phyloP scores from a whole-genome alignment of 1,284 basidiomycete genomes.

The Tremellales sp. region DNA sequence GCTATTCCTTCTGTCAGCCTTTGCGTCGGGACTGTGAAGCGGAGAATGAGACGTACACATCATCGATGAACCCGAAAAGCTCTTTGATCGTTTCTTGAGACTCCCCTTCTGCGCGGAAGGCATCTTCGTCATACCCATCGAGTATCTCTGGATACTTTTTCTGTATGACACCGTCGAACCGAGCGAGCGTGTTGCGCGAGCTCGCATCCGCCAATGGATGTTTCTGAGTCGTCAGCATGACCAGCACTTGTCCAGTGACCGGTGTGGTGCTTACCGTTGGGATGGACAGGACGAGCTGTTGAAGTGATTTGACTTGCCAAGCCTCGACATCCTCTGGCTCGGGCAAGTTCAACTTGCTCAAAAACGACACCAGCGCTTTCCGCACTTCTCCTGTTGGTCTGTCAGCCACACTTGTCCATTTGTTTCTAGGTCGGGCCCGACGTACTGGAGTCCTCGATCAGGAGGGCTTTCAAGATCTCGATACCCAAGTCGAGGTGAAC shows the following conservation, averaged over 20 bases:
- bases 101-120: constrained; percentile 32
- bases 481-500: constrained; percentile 76
- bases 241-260: constrained; percentile 1
- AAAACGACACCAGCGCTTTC: constrained; percentile 73
- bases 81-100: constrained; percentile 17
- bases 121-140: constrained; percentile 64
- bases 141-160: constrained; percentile 61
- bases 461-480: constrained; percentile 62
- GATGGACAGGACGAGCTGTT: constrained; percentile 60
- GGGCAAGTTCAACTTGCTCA: constrained; percentile 73
- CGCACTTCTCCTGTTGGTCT: constrained; percentile 64
- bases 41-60: constrained; percentile 33
- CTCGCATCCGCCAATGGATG: constrained; percentile 66
- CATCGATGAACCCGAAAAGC: constrained; percentile 40
- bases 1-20: constrained; percentile 3
- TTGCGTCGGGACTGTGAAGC: neutral
- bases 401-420: neutral
- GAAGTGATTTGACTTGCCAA: constrained; percentile 59
- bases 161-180: constrained; percentile 60
- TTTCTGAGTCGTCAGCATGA: constrained; percentile 53
- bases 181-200: constrained; percentile 64
- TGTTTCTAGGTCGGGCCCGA: neutral
- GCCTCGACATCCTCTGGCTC: constrained; percentile 57
- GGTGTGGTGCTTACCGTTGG: constrained; percentile 55
- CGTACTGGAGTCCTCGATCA: constrained; percentile 35